Base-by-base conservation (phyloP, 805 yeast species). In the Scheffersomyces coipomensis region DNA sequence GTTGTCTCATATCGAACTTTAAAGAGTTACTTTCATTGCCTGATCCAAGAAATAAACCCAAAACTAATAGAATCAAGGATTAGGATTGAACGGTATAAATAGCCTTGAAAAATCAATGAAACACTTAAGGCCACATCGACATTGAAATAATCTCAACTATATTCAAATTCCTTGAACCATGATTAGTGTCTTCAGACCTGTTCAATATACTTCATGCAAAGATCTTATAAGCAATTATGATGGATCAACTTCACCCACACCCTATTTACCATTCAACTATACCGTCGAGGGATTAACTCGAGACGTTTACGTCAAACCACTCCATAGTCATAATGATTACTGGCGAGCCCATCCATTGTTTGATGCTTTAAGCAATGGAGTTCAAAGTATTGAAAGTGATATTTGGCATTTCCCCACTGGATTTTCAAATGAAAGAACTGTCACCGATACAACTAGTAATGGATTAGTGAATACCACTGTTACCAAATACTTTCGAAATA, bases 241-340 rank as follows among this genome's bases (percentile, higher is more conserved):
- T 25, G 37, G 44, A 4, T 23, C 29, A 16, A 23, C 39, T 1
- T 18, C 37, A 11, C 16, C 39, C 5, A 53, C 60, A 4, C 60
- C 58, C 5, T 34, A 40, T 8, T 33, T 51, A 33, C 52, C 56
- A 2, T 48, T 53, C 34, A 48, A 51, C 33, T 45, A 52, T 33
- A 44, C 58, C 1, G 41, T 52, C 8, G 68, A 67, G 43, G 40
- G 50, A 13, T 46, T 62, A 26, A 66, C 64, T 10, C 45, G 66
- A 36, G 69, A 70, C 31, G 67, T 71, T 2, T 55, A 64, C 31
- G 57, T 65, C 38, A 71, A 68, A 40, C 67, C 68, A 5, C 64
- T 81, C 18, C 88, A 83, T 52, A 79, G 86, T 1, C 88, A 83
- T 53, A 83, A 83, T 51, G 88, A 83, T 53, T 83, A 83, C 56